Percentiles rank a stretch among this genome's conserved stretches.
These are phyloP conservation scores for Pichia manshurica DNA, from an alignment of 805 yeast genomes.

Conservation along the genomic window DNA sequence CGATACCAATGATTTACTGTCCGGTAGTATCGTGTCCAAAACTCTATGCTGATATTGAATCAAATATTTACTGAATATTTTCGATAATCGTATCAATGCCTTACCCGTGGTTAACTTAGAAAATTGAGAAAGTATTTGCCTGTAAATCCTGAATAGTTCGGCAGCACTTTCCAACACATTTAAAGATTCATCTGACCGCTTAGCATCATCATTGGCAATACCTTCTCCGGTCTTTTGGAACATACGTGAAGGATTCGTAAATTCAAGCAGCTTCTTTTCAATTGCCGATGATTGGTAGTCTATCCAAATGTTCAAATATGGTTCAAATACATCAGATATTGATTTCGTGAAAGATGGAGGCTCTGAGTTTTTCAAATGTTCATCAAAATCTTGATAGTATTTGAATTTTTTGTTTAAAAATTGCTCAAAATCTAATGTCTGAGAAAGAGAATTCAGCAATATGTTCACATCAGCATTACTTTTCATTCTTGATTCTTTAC, in stretches of 20 bases:
- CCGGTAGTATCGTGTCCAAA: slow-evolving; percentile 45
- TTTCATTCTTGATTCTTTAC: slow-evolving; percentile 33
- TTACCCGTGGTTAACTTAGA: slow-evolving; percentile 51
- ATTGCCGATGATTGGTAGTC: slow-evolving; percentile 70
- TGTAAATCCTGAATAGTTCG: slow-evolving; percentile 73
- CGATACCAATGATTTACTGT: slow-evolving; percentile 24
- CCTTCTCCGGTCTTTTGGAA: slow-evolving; percentile 36
- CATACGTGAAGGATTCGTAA: slow-evolving; percentile 51
- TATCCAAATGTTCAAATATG: slow-evolving; percentile 81
- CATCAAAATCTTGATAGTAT: slow-evolving; percentile 32
- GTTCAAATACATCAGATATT: slow-evolving; percentile 71
- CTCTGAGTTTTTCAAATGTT: slow-evolving; percentile 28
- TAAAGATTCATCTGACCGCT: slow-evolving; percentile 16
- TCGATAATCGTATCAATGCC: slow-evolving; percentile 44
- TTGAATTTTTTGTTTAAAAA: slow-evolving; percentile 60
- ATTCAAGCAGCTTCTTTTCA: slow-evolving; percentile 57
- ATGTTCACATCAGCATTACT: slow-evolving; percentile 48
- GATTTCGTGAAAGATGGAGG: slow-evolving; percentile 32
- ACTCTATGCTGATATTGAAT: slow-evolving; percentile 49
- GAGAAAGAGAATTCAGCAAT: slow-evolving; percentile 62
- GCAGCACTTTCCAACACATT: slow-evolving; percentile 82
- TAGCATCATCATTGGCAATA: slow-evolving; percentile 17
- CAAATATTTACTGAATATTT: slow-evolving; percentile 63
- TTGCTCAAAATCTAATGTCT: slow-evolving; percentile 79
- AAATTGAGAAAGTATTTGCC: slow-evolving; percentile 67